These are phyloP conservation scores for Amborella trichopoda DNA, from an alignment of 164 flowering plant genomes.

Conservation along the genomic window DNA sequence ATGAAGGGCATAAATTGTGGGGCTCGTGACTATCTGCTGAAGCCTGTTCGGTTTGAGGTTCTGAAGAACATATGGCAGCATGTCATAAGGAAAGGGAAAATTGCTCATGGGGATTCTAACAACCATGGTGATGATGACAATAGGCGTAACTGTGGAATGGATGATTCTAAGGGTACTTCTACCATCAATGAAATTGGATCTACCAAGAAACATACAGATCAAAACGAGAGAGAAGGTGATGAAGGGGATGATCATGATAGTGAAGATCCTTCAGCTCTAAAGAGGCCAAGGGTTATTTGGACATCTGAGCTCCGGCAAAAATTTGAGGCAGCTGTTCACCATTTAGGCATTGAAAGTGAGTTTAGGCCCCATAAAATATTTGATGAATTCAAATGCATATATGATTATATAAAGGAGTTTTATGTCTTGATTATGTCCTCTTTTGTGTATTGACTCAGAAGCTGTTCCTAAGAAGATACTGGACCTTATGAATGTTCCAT, in stretches of 20 bases:
- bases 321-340: conserved; percentile 16
- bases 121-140: neutral
- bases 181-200: neutral
- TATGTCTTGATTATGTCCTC: neutral
- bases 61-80: conserved; percentile 37
- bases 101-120: conserved; percentile 1
- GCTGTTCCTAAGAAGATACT: conserved; percentile 29
- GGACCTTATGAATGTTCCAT: conserved; percentile 18
- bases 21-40: conserved; percentile 26
- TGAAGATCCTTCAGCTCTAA: conserved; percentile 5
- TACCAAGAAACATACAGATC: conserved; percentile 3
- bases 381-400: neutral
- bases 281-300: conserved; percentile 22
- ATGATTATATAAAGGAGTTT: neutral
- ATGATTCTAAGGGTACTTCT: neutral
- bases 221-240: conserved; percentile 6
- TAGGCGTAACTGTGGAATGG: neutral
- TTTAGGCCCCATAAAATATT: neutral
- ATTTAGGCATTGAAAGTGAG: conserved; percentile 22
- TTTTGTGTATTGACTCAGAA: conserved; percentile 8
- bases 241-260: conserved; percentile 1
- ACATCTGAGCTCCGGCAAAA: conserved; percentile 11
- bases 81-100: conserved; percentile 19
- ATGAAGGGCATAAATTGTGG: conserved; percentile 30
- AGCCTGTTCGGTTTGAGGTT: conserved; percentile 22